phyloP scores from a whole-genome alignment of 345 rosid genomes.

The Citrus australasica region DNA sequence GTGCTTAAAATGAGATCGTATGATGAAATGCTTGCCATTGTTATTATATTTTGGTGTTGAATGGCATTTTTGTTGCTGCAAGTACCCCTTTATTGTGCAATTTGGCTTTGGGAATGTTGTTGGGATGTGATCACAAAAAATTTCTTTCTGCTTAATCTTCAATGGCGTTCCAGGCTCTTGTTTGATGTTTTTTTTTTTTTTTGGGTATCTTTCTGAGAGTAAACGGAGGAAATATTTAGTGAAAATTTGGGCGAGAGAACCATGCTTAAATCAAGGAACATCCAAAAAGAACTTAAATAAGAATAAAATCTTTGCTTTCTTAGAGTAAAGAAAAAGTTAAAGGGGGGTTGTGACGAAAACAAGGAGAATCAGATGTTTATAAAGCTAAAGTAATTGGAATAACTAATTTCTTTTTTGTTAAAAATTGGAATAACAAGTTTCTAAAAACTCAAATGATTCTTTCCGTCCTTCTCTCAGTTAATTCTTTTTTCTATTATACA shows the following conservation, averaged over 20 bases:
- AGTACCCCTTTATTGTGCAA: not conserved
- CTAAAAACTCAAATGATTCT: slow-evolving; percentile 1
- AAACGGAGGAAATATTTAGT: slow-evolving; percentile 12
- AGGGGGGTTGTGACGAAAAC: not conserved
- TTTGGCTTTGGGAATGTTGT: slow-evolving; percentile 5
- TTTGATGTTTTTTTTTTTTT: slow-evolving; percentile 6
- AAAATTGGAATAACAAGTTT: not conserved
- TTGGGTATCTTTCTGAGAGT: not conserved
- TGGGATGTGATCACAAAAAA: not conserved
- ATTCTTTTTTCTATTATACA: not conserved
- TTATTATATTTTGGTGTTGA: not conserved
- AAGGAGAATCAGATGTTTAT: slow-evolving; percentile 8
- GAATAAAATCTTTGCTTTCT: slow-evolving; percentile 12
- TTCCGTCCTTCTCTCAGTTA: not conserved
- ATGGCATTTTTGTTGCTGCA: not conserved
- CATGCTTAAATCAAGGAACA: not conserved
- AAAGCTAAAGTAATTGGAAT: slow-evolving; percentile 2
- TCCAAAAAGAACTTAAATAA: slow-evolving; percentile 3
- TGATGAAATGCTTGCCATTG: not conserved
- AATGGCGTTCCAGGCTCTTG: slow-evolving; percentile 2
- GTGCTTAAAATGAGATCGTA: not conserved
- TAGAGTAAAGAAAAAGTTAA: slow-evolving; percentile 10
- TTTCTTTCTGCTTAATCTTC: not conserved
- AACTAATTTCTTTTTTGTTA: not conserved
- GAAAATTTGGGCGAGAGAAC: slow-evolving; percentile 4